Percentiles rank a stretch among this genome's conserved stretches.
Conservation (phyloP, 768 basidiomycete genomes). For the Lactarius quietus region DNA sequence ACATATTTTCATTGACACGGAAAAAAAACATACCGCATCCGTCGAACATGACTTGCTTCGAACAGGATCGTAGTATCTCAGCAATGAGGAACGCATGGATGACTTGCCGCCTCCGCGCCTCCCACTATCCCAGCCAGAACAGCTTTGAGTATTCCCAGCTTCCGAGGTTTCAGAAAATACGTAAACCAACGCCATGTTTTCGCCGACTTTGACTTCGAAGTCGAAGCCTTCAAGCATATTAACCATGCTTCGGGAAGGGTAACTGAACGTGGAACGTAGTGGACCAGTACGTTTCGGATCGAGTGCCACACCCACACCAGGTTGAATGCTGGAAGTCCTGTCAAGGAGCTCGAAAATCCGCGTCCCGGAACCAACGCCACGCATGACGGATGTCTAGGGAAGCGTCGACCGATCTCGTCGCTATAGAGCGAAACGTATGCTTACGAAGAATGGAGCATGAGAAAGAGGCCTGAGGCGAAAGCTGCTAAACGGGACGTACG, state of each 20-base stretch:
- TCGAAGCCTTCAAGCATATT: conserved; percentile 73
- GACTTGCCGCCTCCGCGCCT: conserved; percentile 94
- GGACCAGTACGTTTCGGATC: conserved; percentile 55
- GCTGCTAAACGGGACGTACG: conserved; percentile 43
- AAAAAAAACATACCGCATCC: conserved; percentile 59
- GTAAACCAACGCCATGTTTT: conserved; percentile 72
- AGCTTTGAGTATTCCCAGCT: neutral
- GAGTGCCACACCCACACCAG: conserved; percentile 57
- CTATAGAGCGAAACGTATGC: conserved; percentile 33
- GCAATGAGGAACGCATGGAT: conserved; percentile 79
- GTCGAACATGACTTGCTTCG: conserved; percentile 80
- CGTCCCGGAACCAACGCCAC: conserved; percentile 87
- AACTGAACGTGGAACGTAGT: conserved; percentile 76
- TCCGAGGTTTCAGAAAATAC: conserved; percentile 33
- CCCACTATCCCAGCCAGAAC: conserved; percentile 49
- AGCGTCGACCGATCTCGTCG: conserved; percentile 23
- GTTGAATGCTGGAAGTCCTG: conserved; percentile 68
- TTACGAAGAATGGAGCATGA: conserved; percentile 35
- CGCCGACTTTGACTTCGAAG: conserved; percentile 76
- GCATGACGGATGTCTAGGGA: conserved; percentile 85
- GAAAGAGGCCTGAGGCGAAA: neutral
- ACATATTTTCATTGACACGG: neutral
- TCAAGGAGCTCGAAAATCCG: conserved; percentile 95
- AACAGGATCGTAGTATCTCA: conserved; percentile 89
- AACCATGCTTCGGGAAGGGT: conserved; percentile 80